Base-by-base conservation (phyloP, 805 yeast genomes). In the Candida maltosa region DNA sequence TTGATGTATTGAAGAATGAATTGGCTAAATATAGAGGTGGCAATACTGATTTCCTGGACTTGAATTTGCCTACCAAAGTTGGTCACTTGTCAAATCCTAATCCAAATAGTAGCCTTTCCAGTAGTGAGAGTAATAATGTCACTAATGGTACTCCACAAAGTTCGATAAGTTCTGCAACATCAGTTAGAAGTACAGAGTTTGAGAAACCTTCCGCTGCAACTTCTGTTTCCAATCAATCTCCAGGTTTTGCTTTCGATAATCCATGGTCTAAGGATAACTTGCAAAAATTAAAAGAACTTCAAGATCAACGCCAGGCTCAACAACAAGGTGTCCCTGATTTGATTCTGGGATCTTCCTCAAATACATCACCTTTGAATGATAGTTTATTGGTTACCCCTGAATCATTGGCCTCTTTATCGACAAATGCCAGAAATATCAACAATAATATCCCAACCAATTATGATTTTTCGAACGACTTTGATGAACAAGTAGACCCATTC, bases 401-500 rank as follows among this genome's bases (percentile, higher is more conserved):
- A 19, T 54, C 61, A 5, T 49, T 56, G 4, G 47, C 39, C 17
- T 18, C 45, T 12, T 39, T 50, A 11, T 41, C 49, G 22, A 48
- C 49, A 18, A 44, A 41, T 22, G 23, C 14, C 11, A 39, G 42
- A 6, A 40, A 44, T 31, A 21, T 38, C 26, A 34, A 46, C 28
- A 16, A 36, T 26, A 35, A 42, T 35, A 35, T 31, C 39, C 34
- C 32, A 9, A 31, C 43, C 14, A 33, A 48, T 28, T 45, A 49
- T 25, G 52, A 44, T 27, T 45, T 51, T 11, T 39, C 46, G 12
- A 38, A 44, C 19, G 34, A 30, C 29, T 83, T 78, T 53, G 83
- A 80, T 50, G 91, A 85, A 52, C 79, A 81, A 45, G 79, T 81
- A 36, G 73, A 75, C 40, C 77, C 76, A 19, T 91, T 91, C 54